A percentile compares a stretch with the other conserved stretches of the same genome.
phyloP scores from a whole-genome alignment of 345 rosid species.

The Salix viminalis region DNA sequence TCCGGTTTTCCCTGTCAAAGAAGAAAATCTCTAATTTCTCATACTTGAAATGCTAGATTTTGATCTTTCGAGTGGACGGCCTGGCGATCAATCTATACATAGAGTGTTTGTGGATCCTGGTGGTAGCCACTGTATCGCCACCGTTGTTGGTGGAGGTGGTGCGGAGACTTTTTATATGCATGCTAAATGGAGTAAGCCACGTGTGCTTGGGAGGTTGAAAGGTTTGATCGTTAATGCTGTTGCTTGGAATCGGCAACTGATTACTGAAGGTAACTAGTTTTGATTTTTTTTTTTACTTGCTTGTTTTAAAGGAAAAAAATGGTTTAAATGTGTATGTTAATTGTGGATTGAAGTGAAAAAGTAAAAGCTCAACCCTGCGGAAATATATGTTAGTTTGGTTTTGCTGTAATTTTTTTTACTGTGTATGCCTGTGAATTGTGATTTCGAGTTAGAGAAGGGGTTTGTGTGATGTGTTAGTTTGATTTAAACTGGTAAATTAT shows the following conservation, averaged over 20 bases:
- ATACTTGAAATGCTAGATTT: slow-evolving; percentile 42
- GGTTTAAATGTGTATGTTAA: neutral
- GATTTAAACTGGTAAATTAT: neutral
- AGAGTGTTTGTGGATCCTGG: slow-evolving; percentile 96
- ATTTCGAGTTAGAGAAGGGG: neutral
- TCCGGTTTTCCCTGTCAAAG: too few species aligned
- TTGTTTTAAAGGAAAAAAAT: neutral
- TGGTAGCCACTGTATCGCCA: slow-evolving; percentile 91
- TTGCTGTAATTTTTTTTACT: slow-evolving; percentile 9
- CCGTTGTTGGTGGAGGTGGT: slow-evolving; percentile 73
- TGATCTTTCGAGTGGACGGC: slow-evolving; percentile 80
- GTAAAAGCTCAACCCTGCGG: too few species aligned
- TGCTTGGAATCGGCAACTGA: slow-evolving; percentile 93
- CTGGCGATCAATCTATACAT: slow-evolving; percentile 88
- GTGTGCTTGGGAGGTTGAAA: slow-evolving; percentile 63
- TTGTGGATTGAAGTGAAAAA: neutral
- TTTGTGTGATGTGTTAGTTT: too few species aligned
- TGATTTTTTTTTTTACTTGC: neutral
- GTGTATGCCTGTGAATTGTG: neutral
- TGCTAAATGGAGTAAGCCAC: slow-evolving; percentile 95
- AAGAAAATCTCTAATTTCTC: neutral
- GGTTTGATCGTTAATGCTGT: slow-evolving; percentile 83
- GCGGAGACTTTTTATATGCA: slow-evolving; percentile 87
- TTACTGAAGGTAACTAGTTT: slow-evolving; percentile 68
- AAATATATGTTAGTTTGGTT: neutral